These are phyloP conservation scores for Gremmenia infestans DNA, from an alignment of 2,329 filamentous ascomycete species.

Conservation along the genomic window DNA sequence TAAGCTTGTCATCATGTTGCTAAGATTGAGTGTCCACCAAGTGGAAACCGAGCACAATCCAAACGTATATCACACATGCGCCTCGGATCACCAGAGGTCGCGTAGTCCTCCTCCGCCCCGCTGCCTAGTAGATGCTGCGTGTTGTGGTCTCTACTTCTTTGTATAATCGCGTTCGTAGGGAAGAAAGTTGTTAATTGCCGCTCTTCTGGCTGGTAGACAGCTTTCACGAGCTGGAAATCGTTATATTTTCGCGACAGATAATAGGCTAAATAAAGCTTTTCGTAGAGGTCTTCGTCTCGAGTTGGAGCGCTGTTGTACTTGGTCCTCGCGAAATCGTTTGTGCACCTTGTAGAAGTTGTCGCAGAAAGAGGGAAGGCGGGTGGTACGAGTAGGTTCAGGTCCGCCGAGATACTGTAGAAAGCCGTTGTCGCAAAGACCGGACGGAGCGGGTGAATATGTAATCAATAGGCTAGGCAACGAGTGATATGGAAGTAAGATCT, in stretches of 20 bases:
- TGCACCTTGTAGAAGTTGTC: constrained; percentile 16
- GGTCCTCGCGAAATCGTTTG: not conserved
- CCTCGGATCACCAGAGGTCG: constrained; percentile 23
- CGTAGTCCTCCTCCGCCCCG: constrained; percentile 34
- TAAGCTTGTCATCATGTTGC: constrained; percentile 68
- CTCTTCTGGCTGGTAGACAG: not conserved
- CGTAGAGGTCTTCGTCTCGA: constrained; percentile 2
- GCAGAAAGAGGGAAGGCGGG: constrained; percentile 7
- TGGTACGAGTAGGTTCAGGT: constrained; percentile 14
- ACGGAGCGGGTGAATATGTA: not conserved
- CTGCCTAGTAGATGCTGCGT: constrained; percentile 40
- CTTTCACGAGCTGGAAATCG: not conserved
- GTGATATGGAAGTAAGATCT: not conserved
- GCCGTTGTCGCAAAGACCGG: constrained; percentile 1
- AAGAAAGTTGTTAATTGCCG: not conserved
- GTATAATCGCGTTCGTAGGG: not conserved
- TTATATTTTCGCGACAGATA: constrained; percentile 14
- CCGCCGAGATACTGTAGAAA: constrained; percentile 17
- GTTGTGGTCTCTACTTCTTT: constrained; percentile 18
- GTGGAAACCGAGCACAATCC: constrained; percentile 52
- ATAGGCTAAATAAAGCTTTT: constrained; percentile 23
- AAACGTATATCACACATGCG: constrained; percentile 24
- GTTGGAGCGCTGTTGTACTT: not conserved
- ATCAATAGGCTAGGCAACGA: constrained; percentile 9
- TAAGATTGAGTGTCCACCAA: constrained; percentile 44